Conservation (phyloP, 1,139 yeast genomes). For the Ogataea hybrid region DNA sequence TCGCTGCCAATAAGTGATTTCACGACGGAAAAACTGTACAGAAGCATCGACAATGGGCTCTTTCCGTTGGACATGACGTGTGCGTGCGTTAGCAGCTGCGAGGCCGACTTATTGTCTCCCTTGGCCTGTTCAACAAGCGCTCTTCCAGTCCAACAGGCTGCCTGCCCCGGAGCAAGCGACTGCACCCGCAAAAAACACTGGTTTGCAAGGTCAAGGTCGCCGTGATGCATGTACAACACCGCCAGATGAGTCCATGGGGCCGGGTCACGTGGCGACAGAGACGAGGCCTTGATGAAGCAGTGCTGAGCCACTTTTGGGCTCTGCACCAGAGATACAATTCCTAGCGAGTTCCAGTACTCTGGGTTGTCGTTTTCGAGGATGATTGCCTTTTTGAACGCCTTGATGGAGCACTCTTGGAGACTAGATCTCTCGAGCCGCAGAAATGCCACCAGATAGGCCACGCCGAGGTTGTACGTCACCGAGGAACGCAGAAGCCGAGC, state of each 20-base stretch:
- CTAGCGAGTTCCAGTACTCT: constrained; percentile 80
- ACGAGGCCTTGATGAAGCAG: constrained; percentile 80
- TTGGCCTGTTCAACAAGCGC: constrained; percentile 63
- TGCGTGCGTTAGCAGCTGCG: constrained; percentile 70
- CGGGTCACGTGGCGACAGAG: constrained; percentile 67
- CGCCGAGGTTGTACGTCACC: constrained; percentile 67
- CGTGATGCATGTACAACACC: constrained; percentile 63
- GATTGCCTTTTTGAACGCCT: constrained; percentile 62
- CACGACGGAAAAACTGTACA: constrained; percentile 65
- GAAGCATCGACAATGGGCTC: constrained; percentile 65
- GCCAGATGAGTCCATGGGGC: constrained; percentile 83
- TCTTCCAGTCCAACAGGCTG: constrained; percentile 85
- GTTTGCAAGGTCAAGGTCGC: constrained; percentile 70
- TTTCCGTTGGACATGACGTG: constrained; percentile 72
- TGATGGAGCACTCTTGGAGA: constrained; percentile 50
- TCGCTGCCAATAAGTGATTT: constrained; percentile 39
- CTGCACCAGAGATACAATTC: constrained; percentile 49
- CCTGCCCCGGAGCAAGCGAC: constrained; percentile 74
- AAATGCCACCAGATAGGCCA: constrained; percentile 55
- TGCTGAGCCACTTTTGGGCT: constrained; percentile 84
- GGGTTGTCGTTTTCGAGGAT: constrained; percentile 67
- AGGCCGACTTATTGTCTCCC: constrained; percentile 55
- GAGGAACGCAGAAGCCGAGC: constrained; percentile 57
- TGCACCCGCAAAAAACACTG: constrained; percentile 75
- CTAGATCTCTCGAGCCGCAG: constrained; percentile 29